phyloP scores from a whole-genome alignment of 1,139 yeast species.

The Kazachstania sp. region DNA sequence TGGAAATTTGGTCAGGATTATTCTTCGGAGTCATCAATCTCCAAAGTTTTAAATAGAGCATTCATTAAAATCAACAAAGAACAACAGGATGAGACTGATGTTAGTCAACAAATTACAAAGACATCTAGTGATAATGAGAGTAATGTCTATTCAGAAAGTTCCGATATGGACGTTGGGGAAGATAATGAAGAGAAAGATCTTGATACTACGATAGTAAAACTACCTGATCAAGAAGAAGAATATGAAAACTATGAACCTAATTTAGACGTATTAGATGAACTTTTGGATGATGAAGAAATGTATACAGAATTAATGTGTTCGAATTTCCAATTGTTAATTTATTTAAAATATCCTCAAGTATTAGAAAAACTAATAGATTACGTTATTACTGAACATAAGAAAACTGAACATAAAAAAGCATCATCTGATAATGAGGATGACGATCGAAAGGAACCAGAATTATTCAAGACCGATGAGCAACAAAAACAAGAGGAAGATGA shows the following conservation, averaged over 20 bases:
- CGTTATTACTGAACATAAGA: conserved; percentile 39
- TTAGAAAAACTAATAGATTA: conserved; percentile 57
- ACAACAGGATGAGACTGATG: conserved; percentile 4
- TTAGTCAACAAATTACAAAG: background rate
- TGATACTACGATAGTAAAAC: conserved; percentile 14
- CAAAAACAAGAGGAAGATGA: conserved; percentile 7
- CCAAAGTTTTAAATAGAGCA: conserved; percentile 49
- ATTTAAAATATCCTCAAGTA: conserved; percentile 65
- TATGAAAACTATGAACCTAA: conserved; percentile 32
- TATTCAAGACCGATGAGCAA: conserved; percentile 33
- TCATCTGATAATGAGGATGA: conserved; percentile 7
- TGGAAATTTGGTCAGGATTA: conserved; percentile 90
- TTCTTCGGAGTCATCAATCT: conserved; percentile 64
- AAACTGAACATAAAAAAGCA: background rate
- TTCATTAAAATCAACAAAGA: conserved; percentile 29
- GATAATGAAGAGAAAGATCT: conserved; percentile 8
- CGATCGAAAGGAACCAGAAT: conserved; percentile 10
- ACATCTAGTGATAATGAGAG: conserved; percentile 9
- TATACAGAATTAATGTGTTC: conserved; percentile 78
- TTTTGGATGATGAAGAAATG: conserved; percentile 79
- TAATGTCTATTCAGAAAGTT: conserved; percentile 1
- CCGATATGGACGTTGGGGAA: conserved; percentile 10
- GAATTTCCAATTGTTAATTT: conserved; percentile 73
- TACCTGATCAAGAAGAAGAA: conserved; percentile 28
- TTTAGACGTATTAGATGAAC: conserved; percentile 45